These are phyloP conservation scores for Actinomortierella ambigua DNA, from an alignment of 371 early-diverging fungal species.

Conservation along the genomic window DNA sequence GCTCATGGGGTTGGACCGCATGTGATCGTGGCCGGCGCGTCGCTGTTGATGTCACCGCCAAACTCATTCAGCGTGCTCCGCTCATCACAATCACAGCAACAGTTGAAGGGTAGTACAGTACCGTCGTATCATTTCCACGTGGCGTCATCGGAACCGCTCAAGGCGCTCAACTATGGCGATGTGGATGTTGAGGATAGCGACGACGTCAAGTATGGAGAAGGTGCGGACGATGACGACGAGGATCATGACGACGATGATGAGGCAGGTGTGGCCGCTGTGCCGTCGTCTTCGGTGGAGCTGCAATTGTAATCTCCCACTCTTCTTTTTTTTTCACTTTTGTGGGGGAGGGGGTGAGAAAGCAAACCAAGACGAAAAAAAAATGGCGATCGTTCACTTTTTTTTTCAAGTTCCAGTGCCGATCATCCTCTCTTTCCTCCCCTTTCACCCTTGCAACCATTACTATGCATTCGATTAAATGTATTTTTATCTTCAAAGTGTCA, in stretches of 20 bases:
- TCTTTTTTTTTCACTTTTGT: neutral
- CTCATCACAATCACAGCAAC: neutral
- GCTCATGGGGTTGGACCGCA: slow-evolving; percentile 21
- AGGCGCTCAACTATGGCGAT: slow-evolving; percentile 29
- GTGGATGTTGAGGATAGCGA: slow-evolving; percentile 46
- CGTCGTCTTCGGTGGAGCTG: slow-evolving; percentile 30
- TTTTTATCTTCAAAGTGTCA: too few relatives aligned
- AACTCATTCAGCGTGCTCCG: neutral
- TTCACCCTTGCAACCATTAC: too few relatives aligned
- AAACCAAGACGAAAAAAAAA: neutral
- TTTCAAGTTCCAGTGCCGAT: neutral
- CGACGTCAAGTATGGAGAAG: slow-evolving; percentile 46
- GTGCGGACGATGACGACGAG: slow-evolving; percentile 41
- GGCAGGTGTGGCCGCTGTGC: slow-evolving; percentile 38
- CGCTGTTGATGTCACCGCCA: slow-evolving; percentile 6
- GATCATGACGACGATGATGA: slow-evolving; percentile 41
- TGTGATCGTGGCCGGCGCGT: slow-evolving; percentile 17
- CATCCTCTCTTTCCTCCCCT: too few relatives aligned
- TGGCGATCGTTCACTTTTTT: neutral
- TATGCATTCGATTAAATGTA: too few relatives aligned
- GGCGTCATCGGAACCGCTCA: neutral
- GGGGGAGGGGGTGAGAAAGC: too few relatives aligned
- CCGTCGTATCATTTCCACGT: neutral
- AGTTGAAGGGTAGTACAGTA: neutral
- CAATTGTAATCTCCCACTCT: neutral